These are phyloP conservation scores for Blastocystis sp. DNA, from an alignment of 352 stramenopile genomes.

Conservation along the genomic window DNA sequence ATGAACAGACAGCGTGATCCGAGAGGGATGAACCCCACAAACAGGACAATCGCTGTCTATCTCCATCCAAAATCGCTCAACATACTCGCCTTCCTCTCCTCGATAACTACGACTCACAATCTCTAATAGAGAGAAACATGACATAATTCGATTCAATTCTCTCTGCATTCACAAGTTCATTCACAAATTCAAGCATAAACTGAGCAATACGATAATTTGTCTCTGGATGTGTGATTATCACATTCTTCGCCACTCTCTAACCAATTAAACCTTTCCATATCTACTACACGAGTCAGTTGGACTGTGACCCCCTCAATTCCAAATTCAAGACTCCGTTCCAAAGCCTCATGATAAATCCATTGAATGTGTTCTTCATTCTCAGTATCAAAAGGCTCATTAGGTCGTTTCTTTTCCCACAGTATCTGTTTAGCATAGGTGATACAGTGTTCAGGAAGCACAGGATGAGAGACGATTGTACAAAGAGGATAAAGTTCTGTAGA, in stretches of 20 bases:
- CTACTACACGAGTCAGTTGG: neutral
- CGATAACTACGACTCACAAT: neutral
- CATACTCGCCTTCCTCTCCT: conserved; percentile 6
- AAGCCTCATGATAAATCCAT: neutral
- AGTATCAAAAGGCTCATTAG: neutral
- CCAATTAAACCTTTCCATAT: neutral
- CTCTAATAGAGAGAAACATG: neutral
- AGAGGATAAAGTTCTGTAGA: neutral
- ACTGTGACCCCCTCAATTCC: neutral
- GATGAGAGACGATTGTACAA: conserved; percentile 11
- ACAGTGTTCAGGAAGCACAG: conserved; percentile 23
- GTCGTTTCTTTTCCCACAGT: conserved; percentile 6
- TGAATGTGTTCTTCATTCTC: neutral
- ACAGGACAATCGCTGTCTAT: neutral
- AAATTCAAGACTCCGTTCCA: neutral
- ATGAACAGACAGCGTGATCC: neutral
- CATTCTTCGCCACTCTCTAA: neutral
- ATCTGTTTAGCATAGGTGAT: conserved; percentile 2
- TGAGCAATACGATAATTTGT: conserved; percentile 6
- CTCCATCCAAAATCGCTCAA: conserved; percentile 29
- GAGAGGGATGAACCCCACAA: neutral
- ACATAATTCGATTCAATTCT: neutral
- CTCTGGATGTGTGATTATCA: neutral
- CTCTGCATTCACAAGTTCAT: neutral
- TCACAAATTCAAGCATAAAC: neutral